Percentiles rank a stretch among this genome's conserved stretches.
Evolutionary conservation across 2,329 filamentous ascomycete genomes (phyloP).

Genomic region (Trichoderma lentiforme): DNA sequence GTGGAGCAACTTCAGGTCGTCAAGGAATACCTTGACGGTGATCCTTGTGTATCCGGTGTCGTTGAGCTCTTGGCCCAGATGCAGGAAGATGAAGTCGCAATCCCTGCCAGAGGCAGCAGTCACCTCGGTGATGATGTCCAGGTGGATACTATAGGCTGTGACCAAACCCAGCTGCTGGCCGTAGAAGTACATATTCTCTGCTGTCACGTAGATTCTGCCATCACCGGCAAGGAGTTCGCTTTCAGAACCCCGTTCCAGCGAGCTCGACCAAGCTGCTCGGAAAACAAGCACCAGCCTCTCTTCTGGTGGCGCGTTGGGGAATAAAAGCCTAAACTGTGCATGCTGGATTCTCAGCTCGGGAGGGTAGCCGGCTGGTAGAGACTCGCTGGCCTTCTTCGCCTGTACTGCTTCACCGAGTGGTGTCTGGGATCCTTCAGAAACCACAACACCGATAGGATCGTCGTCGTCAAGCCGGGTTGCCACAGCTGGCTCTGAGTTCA

Average conservation of each 20-base stretch:
- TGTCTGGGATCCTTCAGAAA: conserved; percentile 31
- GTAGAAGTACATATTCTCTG: conserved; percentile 90
- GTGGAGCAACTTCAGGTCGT: conserved; percentile 79
- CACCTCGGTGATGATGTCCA: conserved; percentile 80
- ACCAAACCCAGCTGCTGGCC: conserved; percentile 91
- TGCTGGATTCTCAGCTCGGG: conserved; percentile 80
- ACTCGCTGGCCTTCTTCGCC: conserved; percentile 40
- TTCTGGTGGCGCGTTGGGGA: conserved; percentile 71
- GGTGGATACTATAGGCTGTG: conserved; percentile 71
- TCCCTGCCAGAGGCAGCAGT: conserved; percentile 86
- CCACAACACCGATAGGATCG: conserved; percentile 41
- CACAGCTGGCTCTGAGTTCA: conserved; percentile 30
- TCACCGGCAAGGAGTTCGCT: conserved; percentile 53
- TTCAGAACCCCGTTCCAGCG: conserved; percentile 41
- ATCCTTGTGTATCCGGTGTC: conserved; percentile 68
- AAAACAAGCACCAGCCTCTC: conserved; percentile 91
- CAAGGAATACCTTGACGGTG: conserved; percentile 89
- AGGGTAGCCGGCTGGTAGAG: conserved; percentile 75
- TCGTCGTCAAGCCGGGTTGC: conserved; percentile 36
- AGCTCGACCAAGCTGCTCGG: conserved; percentile 75
- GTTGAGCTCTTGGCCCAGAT: conserved; percentile 61
- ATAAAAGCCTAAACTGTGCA: conserved; percentile 87
- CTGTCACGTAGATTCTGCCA: conserved; percentile 82
- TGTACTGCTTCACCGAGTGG: conserved; percentile 31
- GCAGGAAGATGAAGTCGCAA: conserved; percentile 88